Base-by-base conservation (phyloP, 1,139 yeast species). In the Zygosaccharomyces sapae region DNA sequence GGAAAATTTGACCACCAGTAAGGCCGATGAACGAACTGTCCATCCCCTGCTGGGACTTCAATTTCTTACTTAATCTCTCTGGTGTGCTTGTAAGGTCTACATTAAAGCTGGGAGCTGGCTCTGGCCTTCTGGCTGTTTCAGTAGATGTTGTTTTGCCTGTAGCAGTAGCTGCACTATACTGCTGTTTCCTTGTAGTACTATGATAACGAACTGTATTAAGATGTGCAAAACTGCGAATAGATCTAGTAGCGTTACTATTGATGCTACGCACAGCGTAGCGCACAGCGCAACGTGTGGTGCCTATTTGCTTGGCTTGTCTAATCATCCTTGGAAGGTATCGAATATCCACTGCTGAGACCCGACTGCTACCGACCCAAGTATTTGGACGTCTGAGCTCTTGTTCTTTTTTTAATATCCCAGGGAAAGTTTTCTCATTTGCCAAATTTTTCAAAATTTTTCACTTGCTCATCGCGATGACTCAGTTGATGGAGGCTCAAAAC, bases 1-100 rank as follows among this genome's bases (percentile, higher is more conserved):
- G 97, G 72, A 92, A 92, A 55, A 92, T 89, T 71, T 92, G 95
- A 58, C 98, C 98, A 56, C 98, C 98, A 16, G 96, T 84, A 59
- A 89, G 79, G 9, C 98, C 98, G 53, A 92, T 87, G 63, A 90
- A 83, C 13, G 95, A 84, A 62, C 84, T 89, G 64, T 87, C 96
- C 86, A 80, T 79, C 45, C 38, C 45, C 38, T 44, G 50, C 34
- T 41, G 43, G 39, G 47, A 38, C 38, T 43, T 48, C 38, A 36
- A 49, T 40, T 48, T 51, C 36, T 43, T 31, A 22, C 30, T 47
- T 36, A 37, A 50, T 29, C 51, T 46, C 3, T 47, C 30, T n/a
- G 49, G 45, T 19, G 48, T 48, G 38, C 46, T 49, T 10, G 48
- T 38, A 12, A 59, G 58, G 16, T 60, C 65, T 24, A 62, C 57